Evolutionary conservation across 352 stramenopile genomes (phyloP), one percentile per base, ranked within the genome.

Genomic region (Phytophthora hybrid): DNA sequence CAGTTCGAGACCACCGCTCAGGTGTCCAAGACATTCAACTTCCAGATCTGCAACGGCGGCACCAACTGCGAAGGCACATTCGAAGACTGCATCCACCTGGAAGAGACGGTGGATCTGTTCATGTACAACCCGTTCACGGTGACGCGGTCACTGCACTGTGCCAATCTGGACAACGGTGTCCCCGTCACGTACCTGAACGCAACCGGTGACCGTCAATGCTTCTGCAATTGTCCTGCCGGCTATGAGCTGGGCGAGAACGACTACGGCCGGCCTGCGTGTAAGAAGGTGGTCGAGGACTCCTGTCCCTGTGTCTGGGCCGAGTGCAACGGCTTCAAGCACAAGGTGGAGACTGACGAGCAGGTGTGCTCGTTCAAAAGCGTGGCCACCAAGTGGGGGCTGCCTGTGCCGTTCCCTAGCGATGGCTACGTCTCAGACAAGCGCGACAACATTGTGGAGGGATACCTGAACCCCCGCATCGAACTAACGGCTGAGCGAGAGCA

Each of bases 71-170:
- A 61, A 7, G 55, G 41, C 0, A 47, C 59, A 9, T 89, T 74
- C 56, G 59, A 77, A 26, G 80, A 85, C 32, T 81, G 65, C 54
- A 69, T 90, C 58, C 23, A 78, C 23, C 60, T 92, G 8, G 11
- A 55, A 5, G 63, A 87, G 11, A 58, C 47, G 0, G 73, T 81
- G 1, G 81, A 92, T 26, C 61, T 93, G 47, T 92, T 84, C 69
- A 75, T 88, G 74, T 92, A 89, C 77, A 90, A 90, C 34, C 84
- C 86, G 57, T 88, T 89, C 71, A 78, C 70, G 8, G 67, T 88
- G 37, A 70, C 68, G 9, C 79, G 81, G 0, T 75, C 71, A 8
- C 29, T 85, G 21, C 54, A 87, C 14, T 93, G 86, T 46, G 64
- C 52, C 2, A 13, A 71, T 6, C 55, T 92, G 41, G 53, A 64